Conservation (phyloP, 2,329 filamentous ascomycete genomes). For the Cytospora mali region DNA sequence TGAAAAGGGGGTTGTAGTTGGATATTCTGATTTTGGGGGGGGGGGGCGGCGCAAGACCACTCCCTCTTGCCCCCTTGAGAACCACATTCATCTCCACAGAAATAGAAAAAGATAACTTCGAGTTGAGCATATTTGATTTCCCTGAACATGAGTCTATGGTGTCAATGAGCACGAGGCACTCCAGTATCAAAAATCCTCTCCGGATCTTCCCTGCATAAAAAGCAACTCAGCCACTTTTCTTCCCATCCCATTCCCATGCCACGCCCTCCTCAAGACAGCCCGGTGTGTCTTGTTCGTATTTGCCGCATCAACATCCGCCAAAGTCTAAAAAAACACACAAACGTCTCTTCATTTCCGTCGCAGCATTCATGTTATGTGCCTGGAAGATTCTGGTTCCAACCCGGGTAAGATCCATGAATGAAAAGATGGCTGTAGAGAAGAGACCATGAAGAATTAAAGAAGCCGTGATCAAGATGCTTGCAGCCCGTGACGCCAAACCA, state of each 20-base stretch:
- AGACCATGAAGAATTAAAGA: slow-evolving; percentile 11
- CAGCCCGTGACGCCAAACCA: slow-evolving; percentile 26
- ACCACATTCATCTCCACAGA: background rate
- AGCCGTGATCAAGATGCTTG: slow-evolving; percentile 23
- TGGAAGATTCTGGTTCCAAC: slow-evolving; percentile 2
- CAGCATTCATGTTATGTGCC: slow-evolving; percentile 21
- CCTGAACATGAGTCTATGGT: slow-evolving; percentile 21
- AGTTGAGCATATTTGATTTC: slow-evolving; percentile 19
- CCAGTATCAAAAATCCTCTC: slow-evolving; percentile 14
- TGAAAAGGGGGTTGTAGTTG: background rate
- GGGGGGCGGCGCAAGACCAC: background rate
- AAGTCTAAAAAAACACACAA: slow-evolving; percentile 23
- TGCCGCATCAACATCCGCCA: slow-evolving; percentile 14
- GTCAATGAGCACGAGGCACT: slow-evolving; percentile 12
- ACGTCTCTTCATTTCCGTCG: slow-evolving; percentile 10
- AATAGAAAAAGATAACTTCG: background rate
- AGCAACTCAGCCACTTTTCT: slow-evolving; percentile 10
- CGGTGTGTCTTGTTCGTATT: slow-evolving; percentile 16
- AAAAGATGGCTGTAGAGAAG: slow-evolving; percentile 16
- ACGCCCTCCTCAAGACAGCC: slow-evolving; percentile 4
- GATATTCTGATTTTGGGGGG: no score
- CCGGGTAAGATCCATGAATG: slow-evolving; percentile 7
- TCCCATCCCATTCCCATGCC: slow-evolving; percentile 3
- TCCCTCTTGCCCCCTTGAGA: no score
- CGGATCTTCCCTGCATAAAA: slow-evolving; percentile 4